Base-by-base conservation (phyloP, 129 eudicot species). In the Arctium lappa region DNA sequence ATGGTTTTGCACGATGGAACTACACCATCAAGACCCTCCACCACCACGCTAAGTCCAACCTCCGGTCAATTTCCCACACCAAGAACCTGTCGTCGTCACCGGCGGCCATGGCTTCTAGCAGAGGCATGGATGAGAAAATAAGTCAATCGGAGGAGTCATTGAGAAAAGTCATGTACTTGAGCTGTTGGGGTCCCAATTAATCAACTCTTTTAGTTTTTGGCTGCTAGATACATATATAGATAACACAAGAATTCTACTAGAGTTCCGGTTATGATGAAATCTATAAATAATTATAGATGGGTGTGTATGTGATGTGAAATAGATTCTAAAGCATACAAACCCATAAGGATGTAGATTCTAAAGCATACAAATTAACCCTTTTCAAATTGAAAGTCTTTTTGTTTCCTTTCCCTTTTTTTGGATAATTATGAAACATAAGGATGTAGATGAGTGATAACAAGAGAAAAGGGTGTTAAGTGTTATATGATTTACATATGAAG, bases 1-100 rank as follows among this genome's bases (percentile, higher is more conserved):
- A 91, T 60, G 94, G 92, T 0, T 86, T 89, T 44, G 86, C 91
- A 50, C 87, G 92, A 44, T 92, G 97, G 97, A 92, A 92, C 72
- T 79, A 88, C 79, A 81, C 94, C 78, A 69, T 90, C 13, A 83
- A 90, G 48, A 39, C 86, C 31, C 6, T 90, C 2, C 94, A 90
- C 38, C 91, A 88, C 7, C 87, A 88, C 71, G 82, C 83, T 71
- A 91, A 86, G 75, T 77, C 77, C 69, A 88, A 87, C 34, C 81
- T 88, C 80, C 85, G 87, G 37, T 81, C 91, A 40, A 48, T 73
- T 13, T 75, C 92, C 12, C 92, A 78, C 69, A 34, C 86, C 33
- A 77, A 60, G 29, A 84, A 42, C 79, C 34, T 86, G 12, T 72
- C 83, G 12, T 72, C 83, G 8, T 76, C 86, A 22, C 80, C 78